Base-by-base conservation (phyloP, 2,329 filamentous ascomycete genomes). In the Botryotinia narcissicola region DNA sequence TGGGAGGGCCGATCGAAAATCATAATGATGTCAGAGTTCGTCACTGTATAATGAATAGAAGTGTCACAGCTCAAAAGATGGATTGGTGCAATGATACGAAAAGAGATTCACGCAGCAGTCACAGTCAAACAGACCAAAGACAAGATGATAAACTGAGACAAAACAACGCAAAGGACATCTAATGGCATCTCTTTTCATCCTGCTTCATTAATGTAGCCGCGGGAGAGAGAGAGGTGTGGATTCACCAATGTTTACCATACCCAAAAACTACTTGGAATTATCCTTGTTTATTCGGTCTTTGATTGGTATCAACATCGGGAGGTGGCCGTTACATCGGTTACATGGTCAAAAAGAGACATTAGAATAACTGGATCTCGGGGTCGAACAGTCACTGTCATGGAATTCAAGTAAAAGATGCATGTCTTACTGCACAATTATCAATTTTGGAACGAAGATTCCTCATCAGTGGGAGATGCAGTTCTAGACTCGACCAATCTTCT, bases 11-110 rank as follows among this genome's bases (percentile, higher is more conserved):
- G 29, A 12, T 54, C n/a, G 8, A 29, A 8, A n/a, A 54, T 62
- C 42, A 22, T 25, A 3, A 63, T 62, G 60, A 62, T 63, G 37
- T 63, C 61, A 63, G 61, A 63, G 61, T 29, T 63, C 60, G 25
- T 40, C 59, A 61, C 35, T 40, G 14, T n/a, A 29, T 7, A 8
- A 54, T 54, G 25, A 54, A 22, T n/a, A n/a, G 6, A 35, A 62
- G 35, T n/a, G 35, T 62, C 60, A 62, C 60, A 40, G 60, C 60
- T 62, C 60, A n/a, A 16, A n/a, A 40, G 12, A 61, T 16, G 25
- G 35, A 61, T 14, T 1, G 1, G 37, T 61, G 20, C 18, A 35
- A 18, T 4, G 3, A 25, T 20, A 32, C n/a, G 29, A 32, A 37
- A n/a, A 37, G 32, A 60, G 57, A 60, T 60, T 22, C 22, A 10